phyloP scores from a whole-genome alignment of 768 basidiomycete species.

The Tulasnella sp. region DNA sequence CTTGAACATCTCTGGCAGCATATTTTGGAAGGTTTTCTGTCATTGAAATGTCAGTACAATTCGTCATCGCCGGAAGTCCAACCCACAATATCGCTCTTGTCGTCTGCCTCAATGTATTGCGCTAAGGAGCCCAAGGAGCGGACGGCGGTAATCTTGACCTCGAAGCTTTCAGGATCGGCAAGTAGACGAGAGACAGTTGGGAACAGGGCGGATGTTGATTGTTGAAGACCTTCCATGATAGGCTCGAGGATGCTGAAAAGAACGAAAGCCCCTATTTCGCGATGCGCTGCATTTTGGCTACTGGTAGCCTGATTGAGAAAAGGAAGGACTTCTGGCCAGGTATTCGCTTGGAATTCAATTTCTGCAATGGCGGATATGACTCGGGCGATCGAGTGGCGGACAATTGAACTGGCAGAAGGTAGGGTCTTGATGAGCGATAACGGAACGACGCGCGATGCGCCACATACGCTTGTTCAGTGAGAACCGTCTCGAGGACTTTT shows the following conservation, averaged over 20 bases:
- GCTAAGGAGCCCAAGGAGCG: slow-evolving; percentile 86
- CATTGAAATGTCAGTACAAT: slow-evolving; percentile 1
- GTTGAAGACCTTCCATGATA: slow-evolving; percentile 79
- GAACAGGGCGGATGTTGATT: slow-evolving; percentile 62
- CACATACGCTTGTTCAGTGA: slow-evolving; percentile 64
- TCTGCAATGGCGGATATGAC: slow-evolving; percentile 87
- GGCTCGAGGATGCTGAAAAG: slow-evolving; percentile 85
- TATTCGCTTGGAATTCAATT: slow-evolving; percentile 64
- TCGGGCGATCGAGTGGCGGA: slow-evolving; percentile 85
- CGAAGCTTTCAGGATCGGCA: slow-evolving; percentile 70
- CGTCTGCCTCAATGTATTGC: slow-evolving; percentile 79
- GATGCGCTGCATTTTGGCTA: slow-evolving; percentile 55
- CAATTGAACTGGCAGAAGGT: slow-evolving; percentile 50
- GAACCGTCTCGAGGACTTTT: slow-evolving; percentile 63
- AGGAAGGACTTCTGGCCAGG: slow-evolving; percentile 80
- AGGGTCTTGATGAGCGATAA: slow-evolving; percentile 16
- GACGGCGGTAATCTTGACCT: slow-evolving; percentile 83
- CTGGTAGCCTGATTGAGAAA: slow-evolving; percentile 71
- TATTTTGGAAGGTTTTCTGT: slow-evolving; percentile 74
- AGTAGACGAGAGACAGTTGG: slow-evolving; percentile 63
- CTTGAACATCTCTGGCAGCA: slow-evolving; percentile 77
- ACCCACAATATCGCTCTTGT: slow-evolving; percentile 76
- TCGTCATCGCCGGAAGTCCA: neutral
- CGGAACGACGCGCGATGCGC: slow-evolving; percentile 6
- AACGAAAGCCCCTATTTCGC: slow-evolving; percentile 86